Evolutionary conservation across 345 rosid genomes (phyloP).

Genomic region (Cardamine occulta): DNA sequence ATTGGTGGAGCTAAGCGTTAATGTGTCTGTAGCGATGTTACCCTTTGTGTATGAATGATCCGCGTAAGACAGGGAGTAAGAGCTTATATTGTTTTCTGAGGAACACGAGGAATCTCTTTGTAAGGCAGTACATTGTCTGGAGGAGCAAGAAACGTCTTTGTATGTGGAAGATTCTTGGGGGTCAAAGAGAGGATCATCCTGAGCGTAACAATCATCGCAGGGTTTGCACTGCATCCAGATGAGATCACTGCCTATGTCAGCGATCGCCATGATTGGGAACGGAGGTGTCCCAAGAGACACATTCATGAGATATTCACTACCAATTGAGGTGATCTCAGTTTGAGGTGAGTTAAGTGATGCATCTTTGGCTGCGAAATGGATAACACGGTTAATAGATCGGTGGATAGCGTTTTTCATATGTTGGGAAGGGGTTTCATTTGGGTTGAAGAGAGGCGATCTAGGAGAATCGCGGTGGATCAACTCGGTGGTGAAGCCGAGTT

Average conservation of each 20-base stretch:
- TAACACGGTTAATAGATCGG: constrained; percentile 40
- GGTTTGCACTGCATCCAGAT: constrained; percentile 49
- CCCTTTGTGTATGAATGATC: constrained; percentile 24
- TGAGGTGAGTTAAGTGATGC: background rate
- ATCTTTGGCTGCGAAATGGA: constrained; percentile 21
- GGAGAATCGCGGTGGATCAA: constrained; percentile 48
- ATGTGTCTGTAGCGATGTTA: constrained; percentile 23
- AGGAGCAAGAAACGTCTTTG: constrained; percentile 34
- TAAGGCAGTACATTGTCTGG: constrained; percentile 33
- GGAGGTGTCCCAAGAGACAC: constrained; percentile 46
- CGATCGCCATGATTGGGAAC: constrained; percentile 18
- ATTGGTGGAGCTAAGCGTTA: constrained; percentile 31
- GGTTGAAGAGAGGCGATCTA: constrained; percentile 46
- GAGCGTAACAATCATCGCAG: constrained; percentile 45
- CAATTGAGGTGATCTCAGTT: too few species aligned
- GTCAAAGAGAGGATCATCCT: constrained; percentile 22
- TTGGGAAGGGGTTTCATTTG: constrained; percentile 25
- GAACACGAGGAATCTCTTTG: background rate
- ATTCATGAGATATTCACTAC: constrained; percentile 44
- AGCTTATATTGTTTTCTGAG: background rate
- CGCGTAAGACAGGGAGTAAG: constrained; percentile 13
- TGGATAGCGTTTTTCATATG: constrained; percentile 35
- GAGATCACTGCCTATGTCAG: constrained; percentile 48
- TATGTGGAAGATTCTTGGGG: too few species aligned
- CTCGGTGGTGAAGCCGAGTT: constrained; percentile 42